Percentiles rank a stretch among this genome's conserved stretches.
Conservation (phyloP, 1,284 basidiomycete genomes). For the Puccinia horiana region DNA sequence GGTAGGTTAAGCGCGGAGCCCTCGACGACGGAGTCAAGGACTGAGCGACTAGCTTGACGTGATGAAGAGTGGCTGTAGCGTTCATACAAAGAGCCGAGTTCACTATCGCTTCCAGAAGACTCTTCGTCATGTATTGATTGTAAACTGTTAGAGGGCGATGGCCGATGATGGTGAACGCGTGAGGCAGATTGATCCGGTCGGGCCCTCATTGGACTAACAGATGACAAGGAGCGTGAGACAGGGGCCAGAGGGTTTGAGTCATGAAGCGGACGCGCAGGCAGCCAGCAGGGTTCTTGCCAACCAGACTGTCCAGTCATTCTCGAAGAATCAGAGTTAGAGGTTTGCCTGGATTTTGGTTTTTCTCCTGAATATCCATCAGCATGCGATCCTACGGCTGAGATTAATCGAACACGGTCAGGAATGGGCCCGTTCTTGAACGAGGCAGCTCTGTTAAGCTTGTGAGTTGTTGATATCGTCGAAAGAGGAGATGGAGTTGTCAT, state of each 20-base stretch:
- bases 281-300: background rate
- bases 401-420: background rate
- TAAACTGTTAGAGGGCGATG: background rate
- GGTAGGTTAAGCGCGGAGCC: background rate
- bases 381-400: background rate
- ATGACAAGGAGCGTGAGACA: background rate
- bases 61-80: background rate
- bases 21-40: constrained; percentile 7
- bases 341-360: background rate
- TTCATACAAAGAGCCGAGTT: background rate
- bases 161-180: background rate
- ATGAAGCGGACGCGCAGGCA: background rate
- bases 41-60: constrained; percentile 5
- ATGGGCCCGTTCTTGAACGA: background rate
- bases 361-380: background rate
- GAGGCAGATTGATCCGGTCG: background rate
- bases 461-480: background rate
- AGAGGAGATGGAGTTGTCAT: background rate
- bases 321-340: background rate
- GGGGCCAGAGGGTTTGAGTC: background rate
- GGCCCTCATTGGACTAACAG: background rate
- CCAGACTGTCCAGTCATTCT: background rate
- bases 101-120: constrained; percentile 2
- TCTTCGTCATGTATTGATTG: constrained; percentile 4
- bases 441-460: too few relatives aligned